phyloP scores from a whole-genome alignment of 495 filamentous ascomycete genomes.

The Lasiosphaeriaceae sp. region DNA sequence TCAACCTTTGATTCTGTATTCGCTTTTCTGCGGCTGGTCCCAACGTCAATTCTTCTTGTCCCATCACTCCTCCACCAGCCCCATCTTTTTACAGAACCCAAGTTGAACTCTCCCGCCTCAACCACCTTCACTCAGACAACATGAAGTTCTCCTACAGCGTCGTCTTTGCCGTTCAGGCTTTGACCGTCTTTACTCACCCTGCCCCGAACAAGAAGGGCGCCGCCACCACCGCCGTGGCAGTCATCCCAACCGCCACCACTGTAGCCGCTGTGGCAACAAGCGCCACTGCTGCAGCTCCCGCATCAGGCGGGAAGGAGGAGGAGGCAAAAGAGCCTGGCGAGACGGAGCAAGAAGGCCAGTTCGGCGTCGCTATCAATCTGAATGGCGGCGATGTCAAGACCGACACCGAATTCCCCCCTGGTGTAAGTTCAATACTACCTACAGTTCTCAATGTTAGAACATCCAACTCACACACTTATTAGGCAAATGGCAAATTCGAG shows the following conservation, averaged over 20 bases:
- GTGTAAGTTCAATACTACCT: constrained; percentile 25
- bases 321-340: constrained; percentile 22
- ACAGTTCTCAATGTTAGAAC: too few species aligned
- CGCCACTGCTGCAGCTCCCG: constrained; percentile 3
- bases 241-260: constrained; percentile 4
- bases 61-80: not conserved
- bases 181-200: constrained; percentile 23
- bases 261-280: constrained; percentile 10
- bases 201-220: constrained; percentile 3
- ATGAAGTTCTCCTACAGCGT: constrained; percentile 25
- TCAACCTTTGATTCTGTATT: not conserved
- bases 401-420: constrained; percentile 26
- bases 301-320: constrained; percentile 6
- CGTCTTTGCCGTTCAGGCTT: constrained; percentile 21
- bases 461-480: constrained; percentile 1
- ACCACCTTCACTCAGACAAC: constrained; percentile 1
- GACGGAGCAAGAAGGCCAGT: constrained; percentile 22
- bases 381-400: constrained; percentile 25
- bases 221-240: not conserved
- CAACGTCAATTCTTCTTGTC: not conserved
- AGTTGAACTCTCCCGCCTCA: constrained; percentile 2
- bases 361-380: constrained; percentile 20
- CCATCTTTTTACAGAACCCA: not conserved
- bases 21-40: constrained; percentile 6
- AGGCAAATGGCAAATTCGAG: constrained; percentile 33